Evolutionary conservation across 345 rosid species (phyloP), one percentile per base, ranked within the genome.

Genomic region (Hibiscus mutabilis): DNA sequence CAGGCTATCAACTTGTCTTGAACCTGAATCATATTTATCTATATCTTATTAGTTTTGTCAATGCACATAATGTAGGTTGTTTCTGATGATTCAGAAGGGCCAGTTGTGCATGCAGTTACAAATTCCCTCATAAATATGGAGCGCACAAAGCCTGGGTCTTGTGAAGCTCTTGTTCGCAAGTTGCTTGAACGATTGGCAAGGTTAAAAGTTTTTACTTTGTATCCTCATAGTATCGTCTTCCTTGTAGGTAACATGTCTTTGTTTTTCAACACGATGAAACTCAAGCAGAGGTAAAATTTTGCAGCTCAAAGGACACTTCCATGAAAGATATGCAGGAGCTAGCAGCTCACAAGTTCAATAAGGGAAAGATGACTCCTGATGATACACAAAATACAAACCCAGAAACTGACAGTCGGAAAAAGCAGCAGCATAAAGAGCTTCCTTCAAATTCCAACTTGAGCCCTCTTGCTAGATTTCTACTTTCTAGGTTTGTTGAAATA

Each of bases 401-500:
- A n/a, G n/a, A n/a, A n/a, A n/a, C n/a, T n/a, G 96, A 86, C 29
- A n/a, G n/a, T n/a, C n/a, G 76, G 82, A 87, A 79, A 81, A 94
- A 81, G 83, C 97, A 82, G 77, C 88, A 77, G 76, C 85, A 57
- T 70, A 91, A 83, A 77, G 96, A 89, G 56, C 76, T 77, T 60
- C 79, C 76, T 81, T 86, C 92, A 33, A 88, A 82, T 63, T 76
- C 91, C 69, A 88, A 91, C 75, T 72, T 91, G 71, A 91, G 89
- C 79, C 96, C 98, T 7, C 90, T 94, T 29, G 98, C 95, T 5
- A 87, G 97, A 84, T 91, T 91, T 84, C 74, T 94, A 60, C 93
- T 94, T 65, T 91, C 98, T 47, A 94, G 98, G 98, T 94, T 72
- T 11, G 93, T 82, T 59, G 18, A 53, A 58, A 57, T 24, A 24